A percentile compares a stretch with the other conserved stretches of the same genome.
Conservation (phyloP, 1,139 yeast species). For the Pichia cactophila region DNA sequence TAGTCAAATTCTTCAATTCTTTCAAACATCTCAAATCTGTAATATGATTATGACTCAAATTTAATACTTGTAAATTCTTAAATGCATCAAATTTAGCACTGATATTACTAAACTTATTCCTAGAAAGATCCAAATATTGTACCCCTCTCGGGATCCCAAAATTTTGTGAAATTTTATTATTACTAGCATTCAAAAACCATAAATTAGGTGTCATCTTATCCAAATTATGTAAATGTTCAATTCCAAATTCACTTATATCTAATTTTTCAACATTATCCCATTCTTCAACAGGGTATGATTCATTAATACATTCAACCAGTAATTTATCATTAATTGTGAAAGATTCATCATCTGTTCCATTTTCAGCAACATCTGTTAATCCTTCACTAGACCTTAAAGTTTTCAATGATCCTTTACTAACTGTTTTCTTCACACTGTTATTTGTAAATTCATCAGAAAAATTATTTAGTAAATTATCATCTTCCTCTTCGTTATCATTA, state of each 20-base stretch:
- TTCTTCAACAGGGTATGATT: conserved; percentile 33
- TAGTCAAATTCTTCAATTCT: conserved; percentile 34
- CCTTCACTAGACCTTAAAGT: not conserved
- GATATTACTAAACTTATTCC: conserved; percentile 26
- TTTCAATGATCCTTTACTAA: not conserved
- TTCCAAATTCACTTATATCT: conserved; percentile 29
- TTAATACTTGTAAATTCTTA: conserved; percentile 38
- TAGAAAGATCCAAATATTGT: conserved; percentile 33
- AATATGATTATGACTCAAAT: conserved; percentile 35
- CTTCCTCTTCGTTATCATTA: not conserved
- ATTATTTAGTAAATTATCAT: not conserved
- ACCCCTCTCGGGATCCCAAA: conserved; percentile 41
- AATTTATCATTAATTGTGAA: conserved; percentile 42
- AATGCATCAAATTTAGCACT: conserved; percentile 31
- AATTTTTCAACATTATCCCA: conserved; percentile 41
- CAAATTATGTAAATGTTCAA: conserved; percentile 38
- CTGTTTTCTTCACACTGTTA: not conserved
- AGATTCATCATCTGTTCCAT: conserved; percentile 29
- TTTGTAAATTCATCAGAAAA: not conserved
- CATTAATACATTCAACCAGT: conserved; percentile 43
- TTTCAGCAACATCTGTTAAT: not conserved
- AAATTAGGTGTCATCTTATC: conserved; percentile 40
- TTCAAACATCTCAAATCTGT: conserved; percentile 35
- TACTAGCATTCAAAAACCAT: conserved; percentile 33
- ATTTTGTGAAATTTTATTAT: conserved; percentile 37